phyloP scores from a whole-genome alignment of 1,284 basidiomycete genomes.

The Phylloboletellus chloephorus region DNA sequence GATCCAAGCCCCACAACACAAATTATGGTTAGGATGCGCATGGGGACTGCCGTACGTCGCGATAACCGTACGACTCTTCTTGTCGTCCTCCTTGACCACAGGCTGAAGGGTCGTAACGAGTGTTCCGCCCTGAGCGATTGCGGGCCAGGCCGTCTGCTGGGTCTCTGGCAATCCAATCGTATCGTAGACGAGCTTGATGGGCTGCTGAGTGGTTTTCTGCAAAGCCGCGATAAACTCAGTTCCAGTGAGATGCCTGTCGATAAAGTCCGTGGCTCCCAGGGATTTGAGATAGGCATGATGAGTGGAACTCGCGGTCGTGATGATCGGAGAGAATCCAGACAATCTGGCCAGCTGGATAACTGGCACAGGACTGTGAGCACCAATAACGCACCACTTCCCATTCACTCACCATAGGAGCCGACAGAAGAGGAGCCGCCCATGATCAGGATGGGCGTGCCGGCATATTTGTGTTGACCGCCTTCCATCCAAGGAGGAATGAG shows the following conservation, averaged over 20 bases:
- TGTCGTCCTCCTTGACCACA: slow-evolving; percentile 20
- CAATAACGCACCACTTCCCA: neutral
- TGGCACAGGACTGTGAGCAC: slow-evolving; percentile 17
- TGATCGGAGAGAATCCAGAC: slow-evolving; percentile 50
- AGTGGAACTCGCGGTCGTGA: slow-evolving; percentile 46
- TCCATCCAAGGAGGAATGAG: slow-evolving; percentile 32
- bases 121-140: slow-evolving; percentile 24
- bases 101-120: slow-evolving; percentile 24
- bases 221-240: slow-evolving; percentile 29
- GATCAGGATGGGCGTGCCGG: slow-evolving; percentile 37
- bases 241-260: slow-evolving; percentile 39
- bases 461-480: slow-evolving; percentile 33
- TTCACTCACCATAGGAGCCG: slow-evolving; percentile 37
- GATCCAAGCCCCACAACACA: slow-evolving; percentile 26
- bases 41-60: slow-evolving; percentile 27
- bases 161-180: slow-evolving; percentile 31
- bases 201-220: slow-evolving; percentile 25
- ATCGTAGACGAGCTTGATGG: slow-evolving; percentile 40
- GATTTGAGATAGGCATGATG: slow-evolving; percentile 41
- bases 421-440: slow-evolving; percentile 43
- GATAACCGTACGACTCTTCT: slow-evolving; percentile 23
- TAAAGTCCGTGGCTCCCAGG: slow-evolving; percentile 49
- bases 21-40: slow-evolving; percentile 17
- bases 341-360: slow-evolving; percentile 51
- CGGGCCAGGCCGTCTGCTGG: slow-evolving; percentile 27